Evolutionary conservation across 2,329 filamentous ascomycete genomes (phyloP).

Genomic region (Chaetothyriales sp.): DNA sequence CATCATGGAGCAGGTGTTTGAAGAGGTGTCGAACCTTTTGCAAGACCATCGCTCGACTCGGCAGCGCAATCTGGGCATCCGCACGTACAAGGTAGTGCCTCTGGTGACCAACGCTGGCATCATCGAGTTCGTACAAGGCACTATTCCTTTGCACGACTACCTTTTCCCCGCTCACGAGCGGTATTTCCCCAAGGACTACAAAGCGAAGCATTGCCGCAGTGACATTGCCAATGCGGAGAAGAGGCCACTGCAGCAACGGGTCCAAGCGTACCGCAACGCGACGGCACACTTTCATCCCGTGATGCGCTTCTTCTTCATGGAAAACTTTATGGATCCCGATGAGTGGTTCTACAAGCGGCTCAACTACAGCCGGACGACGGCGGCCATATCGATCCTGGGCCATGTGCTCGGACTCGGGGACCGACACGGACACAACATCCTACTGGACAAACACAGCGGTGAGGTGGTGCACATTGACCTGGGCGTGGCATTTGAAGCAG

Average conservation of each 20-base stretch:
- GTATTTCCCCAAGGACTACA: constrained; percentile 76
- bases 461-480: constrained; percentile 96
- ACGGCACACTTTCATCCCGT: constrained; percentile 78
- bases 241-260: constrained; percentile 54
- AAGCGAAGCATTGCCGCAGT: constrained; percentile 60
- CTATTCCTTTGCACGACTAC: constrained; percentile 81
- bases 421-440: constrained; percentile 90
- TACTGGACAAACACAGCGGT: constrained; percentile 76
- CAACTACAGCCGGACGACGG: constrained; percentile 84
- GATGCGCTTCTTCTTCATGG: constrained; percentile 94
- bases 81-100: constrained; percentile 94
- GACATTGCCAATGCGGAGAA: constrained; percentile 62
- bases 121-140: constrained; percentile 94
- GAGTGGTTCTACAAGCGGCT: constrained; percentile 87
- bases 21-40: constrained; percentile 80
- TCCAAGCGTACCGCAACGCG: constrained; percentile 64
- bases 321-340: constrained; percentile 82
- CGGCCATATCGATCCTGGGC: constrained; percentile 87
- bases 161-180: constrained; percentile 77
- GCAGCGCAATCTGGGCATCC: constrained; percentile 75
- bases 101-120: constrained; percentile 73
- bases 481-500: constrained; percentile 92
- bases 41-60: constrained; percentile 75
- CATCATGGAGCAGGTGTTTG: constrained; percentile 99
- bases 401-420: constrained; percentile 88